These are phyloP conservation scores for Opeltia flavorubescens DNA, from an alignment of 495 filamentous ascomycete genomes.

Conservation along the genomic window DNA sequence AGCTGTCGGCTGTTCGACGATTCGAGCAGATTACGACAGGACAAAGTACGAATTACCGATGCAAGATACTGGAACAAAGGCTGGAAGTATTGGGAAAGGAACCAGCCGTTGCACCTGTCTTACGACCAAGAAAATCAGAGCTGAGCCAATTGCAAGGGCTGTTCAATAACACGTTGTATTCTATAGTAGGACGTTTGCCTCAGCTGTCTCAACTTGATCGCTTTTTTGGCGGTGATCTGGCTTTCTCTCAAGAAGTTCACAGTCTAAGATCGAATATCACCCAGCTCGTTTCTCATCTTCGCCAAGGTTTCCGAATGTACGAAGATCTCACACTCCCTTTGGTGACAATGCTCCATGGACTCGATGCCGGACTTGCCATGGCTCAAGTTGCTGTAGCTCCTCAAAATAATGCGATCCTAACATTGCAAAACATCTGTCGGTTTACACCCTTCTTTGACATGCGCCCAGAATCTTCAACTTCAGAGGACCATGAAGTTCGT, in stretches of 20 bases:
- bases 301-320: slow-evolving; percentile 54
- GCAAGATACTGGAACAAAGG: slow-evolving; percentile 42
- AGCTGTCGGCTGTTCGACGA: slow-evolving; percentile 42
- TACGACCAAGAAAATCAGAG: slow-evolving; percentile 51
- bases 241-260: slow-evolving; percentile 30
- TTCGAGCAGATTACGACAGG: slow-evolving; percentile 60
- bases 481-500: slow-evolving; percentile 22
- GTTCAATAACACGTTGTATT: slow-evolving; percentile 59
- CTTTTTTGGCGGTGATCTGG: slow-evolving; percentile 4
- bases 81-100: slow-evolving; percentile 46
- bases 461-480: slow-evolving; percentile 7
- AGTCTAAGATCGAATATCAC: slow-evolving; percentile 58
- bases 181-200: slow-evolving; percentile 43
- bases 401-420: slow-evolving; percentile 12
- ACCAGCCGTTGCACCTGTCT: slow-evolving; percentile 49
- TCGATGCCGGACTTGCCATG: slow-evolving; percentile 63
- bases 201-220: slow-evolving; percentile 3
- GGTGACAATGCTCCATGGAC: slow-evolving; percentile 65
- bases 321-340: slow-evolving; percentile 71
- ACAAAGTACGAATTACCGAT: slow-evolving; percentile 46
- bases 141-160: slow-evolving; percentile 66
- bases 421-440: slow-evolving; percentile 26
- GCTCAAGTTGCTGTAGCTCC: slow-evolving; percentile 21
- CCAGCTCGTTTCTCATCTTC: slow-evolving; percentile 52
- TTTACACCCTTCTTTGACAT: slow-evolving; percentile 54